phyloP scores from a whole-genome alignment of 768 basidiomycete genomes.

The Lyophyllum atratum region DNA sequence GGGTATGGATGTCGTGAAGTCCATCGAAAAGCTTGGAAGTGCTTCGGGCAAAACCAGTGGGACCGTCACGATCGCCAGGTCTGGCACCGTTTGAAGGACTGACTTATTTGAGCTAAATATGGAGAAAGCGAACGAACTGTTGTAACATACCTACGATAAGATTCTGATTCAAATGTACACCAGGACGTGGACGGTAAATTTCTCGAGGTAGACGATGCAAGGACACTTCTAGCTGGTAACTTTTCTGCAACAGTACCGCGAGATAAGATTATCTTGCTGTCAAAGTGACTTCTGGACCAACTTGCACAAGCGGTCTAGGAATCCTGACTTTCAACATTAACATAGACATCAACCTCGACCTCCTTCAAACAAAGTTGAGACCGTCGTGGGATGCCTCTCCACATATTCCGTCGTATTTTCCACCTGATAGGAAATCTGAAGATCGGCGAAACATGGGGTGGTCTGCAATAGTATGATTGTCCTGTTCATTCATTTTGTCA shows the following conservation, averaged over 20 bases:
- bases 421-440: no score
- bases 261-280: background rate
- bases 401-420: no score
- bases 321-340: no score
- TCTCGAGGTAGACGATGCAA: background rate
- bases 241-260: no score
- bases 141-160: constrained; percentile 17
- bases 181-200: background rate
- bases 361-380: no score
- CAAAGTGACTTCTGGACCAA: background rate
- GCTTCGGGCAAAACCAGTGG: constrained; percentile 40
- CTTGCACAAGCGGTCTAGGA: background rate
- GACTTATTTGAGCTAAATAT: background rate
- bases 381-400: no score
- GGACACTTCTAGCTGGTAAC: no score
- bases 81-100: constrained; percentile 46
- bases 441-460: no score
- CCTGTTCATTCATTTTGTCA: no score
- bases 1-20: constrained; percentile 55
- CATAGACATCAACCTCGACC: no score
- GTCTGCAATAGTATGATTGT: no score
- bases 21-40: constrained; percentile 42
- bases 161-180: background rate
- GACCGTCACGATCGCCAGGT: constrained; percentile 53
- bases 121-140: constrained; percentile 1